These are phyloP conservation scores for Verticillium tricorpus DNA, from an alignment of 2,329 filamentous ascomycete genomes.

Conservation along the genomic window DNA sequence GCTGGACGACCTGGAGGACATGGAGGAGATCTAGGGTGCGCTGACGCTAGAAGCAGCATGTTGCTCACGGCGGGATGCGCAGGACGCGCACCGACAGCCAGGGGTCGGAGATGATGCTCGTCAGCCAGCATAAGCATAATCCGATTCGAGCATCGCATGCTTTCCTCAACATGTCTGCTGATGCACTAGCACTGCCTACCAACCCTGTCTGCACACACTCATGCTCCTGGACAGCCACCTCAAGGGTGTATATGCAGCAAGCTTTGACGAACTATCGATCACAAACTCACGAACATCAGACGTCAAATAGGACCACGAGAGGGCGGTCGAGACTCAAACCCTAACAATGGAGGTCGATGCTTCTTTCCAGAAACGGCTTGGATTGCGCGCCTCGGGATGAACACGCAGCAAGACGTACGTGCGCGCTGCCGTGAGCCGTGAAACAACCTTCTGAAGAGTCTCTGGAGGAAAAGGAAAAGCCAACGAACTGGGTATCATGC, in stretches of 20 bases:
- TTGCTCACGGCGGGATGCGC: background rate
- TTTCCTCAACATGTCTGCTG: background rate
- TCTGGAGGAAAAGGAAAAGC: background rate
- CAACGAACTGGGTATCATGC: background rate
- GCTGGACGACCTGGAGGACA: slow-evolving; percentile 70
- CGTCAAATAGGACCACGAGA: background rate
- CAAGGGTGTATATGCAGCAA: background rate
- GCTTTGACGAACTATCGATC: background rate
- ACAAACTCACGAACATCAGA: background rate
- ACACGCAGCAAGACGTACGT: background rate
- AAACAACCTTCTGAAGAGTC: background rate
- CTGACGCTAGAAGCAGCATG: background rate
- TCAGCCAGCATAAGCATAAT: background rate
- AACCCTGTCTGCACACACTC: background rate
- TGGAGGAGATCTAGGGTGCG: slow-evolving; percentile 61
- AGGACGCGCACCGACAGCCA: background rate
- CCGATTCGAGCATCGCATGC: background rate
- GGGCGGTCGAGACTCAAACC: background rate
- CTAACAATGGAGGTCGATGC: background rate
- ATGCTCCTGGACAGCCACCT: background rate
- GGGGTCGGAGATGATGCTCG: background rate
- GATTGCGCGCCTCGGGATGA: background rate
- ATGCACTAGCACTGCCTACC: background rate
- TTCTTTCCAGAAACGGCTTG: background rate
- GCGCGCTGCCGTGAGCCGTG: background rate